A percentile compares a stretch with the other conserved stretches of the same genome.
phyloP scores from a whole-genome alignment of 176 grass and related monocot species.

The Cenchrus purpureus region DNA sequence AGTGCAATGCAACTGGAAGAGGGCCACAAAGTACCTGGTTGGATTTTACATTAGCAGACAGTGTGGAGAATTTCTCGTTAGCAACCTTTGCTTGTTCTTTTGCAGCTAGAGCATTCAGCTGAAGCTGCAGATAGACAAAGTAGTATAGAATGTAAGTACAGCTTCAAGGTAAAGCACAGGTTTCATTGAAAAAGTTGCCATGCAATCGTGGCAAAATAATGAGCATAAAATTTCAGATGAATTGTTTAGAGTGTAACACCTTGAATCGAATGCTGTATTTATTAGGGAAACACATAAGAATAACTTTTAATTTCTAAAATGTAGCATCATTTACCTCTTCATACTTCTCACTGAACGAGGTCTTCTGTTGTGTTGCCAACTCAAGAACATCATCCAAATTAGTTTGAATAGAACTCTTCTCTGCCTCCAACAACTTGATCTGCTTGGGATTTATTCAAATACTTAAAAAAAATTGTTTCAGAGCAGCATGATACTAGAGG shows the following conservation, averaged over 20 bases:
- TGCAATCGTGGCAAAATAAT: not conserved
- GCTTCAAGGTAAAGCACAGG: not conserved
- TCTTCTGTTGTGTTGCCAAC: conserved; percentile 72
- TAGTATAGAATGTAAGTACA: conserved; percentile 5
- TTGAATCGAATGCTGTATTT: not conserved
- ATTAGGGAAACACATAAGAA: not conserved
- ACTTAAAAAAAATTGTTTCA: conserved; percentile 12
- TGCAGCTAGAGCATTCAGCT: conserved; percentile 56
- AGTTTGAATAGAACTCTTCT: conserved; percentile 79
- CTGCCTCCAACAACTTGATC: conserved; percentile 82
- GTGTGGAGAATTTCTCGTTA: conserved; percentile 53
- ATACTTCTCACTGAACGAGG: conserved; percentile 71
- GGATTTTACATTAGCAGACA: conserved; percentile 33
- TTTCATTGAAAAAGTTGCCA: not conserved
- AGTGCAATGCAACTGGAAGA: conserved; percentile 23
- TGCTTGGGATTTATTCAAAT: conserved; percentile 49
- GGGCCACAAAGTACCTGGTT: conserved; percentile 52
- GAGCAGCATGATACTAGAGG: conserved; percentile 14
- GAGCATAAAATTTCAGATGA: not conserved
- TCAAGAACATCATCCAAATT: conserved; percentile 81
- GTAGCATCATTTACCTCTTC: conserved; percentile 65
- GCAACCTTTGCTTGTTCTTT: conserved; percentile 65
- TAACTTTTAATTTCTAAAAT: conserved; percentile 9
- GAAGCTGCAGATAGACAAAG: conserved; percentile 61
- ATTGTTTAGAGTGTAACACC: not conserved